Base-by-base conservation (phyloP, 352 stramenopile genomes). In the Aphanomyces euteiches region DNA sequence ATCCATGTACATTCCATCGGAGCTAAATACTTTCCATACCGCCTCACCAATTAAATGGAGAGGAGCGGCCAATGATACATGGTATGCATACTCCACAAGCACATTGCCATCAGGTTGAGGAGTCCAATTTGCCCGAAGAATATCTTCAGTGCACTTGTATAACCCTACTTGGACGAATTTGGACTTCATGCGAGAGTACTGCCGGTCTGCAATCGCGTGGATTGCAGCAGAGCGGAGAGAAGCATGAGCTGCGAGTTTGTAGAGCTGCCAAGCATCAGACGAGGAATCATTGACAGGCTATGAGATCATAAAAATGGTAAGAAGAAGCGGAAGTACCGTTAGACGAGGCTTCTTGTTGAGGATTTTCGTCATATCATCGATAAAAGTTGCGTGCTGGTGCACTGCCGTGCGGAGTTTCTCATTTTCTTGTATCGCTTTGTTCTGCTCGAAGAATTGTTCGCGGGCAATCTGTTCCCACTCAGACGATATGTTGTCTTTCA, bases 151-250 rank as follows among this genome's bases (percentile, higher is more conserved):
- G 21, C 21, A 13, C 4, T 47, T 28, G 38, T 61, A 61, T 19
- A 69, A 6, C 17, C 63, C 45, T 15, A 47, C 63, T 7, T 61
- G 48, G 47, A 69, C 4, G 21, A 61, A 69, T 15, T 43, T 36
- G 10, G 21, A 37, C 15, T 69, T 43, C 13, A 57, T 17, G 39
- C 58, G 58, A n/a, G 28, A 43, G 17, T 37, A 50, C 39, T 66
- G 28, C 39, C 58, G 58, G 19, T 66, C 58, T 4, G 58, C 58
- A 19, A 66, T 66, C 2, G 58, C 58, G 39, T 66, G 58, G 15
- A 66, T 66, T 4, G 58, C 58, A 3, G 58, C 58, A 4, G 38
- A 38, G 3, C 58, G 58, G 15, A 50, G 58, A 5, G 36, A 41
- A 15, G n/a, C 21, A 4, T 38, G 28, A 10, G 58, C 58, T 12